Evolutionary conservation across 2,329 filamentous ascomycete genomes (phyloP).

Genomic region (Coniochaeta ligniaria): DNA sequence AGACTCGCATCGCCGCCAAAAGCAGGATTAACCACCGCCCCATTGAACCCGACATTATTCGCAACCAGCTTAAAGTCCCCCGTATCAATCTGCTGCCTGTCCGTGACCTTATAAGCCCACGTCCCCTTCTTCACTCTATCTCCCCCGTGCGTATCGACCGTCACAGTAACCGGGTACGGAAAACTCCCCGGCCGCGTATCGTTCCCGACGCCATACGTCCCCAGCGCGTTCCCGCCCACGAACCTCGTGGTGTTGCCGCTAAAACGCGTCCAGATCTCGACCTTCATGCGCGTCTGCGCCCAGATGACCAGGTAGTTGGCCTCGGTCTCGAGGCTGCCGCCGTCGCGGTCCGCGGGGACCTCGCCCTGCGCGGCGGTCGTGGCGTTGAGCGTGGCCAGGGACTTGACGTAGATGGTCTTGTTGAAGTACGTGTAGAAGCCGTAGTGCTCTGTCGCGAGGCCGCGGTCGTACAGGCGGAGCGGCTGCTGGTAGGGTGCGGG

Average conservation of each 20-base stretch:
- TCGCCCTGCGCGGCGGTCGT: slow-evolving; percentile 30
- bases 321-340: slow-evolving; percentile 45
- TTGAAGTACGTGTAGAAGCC: slow-evolving; percentile 92
- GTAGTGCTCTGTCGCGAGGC: slow-evolving; percentile 75
- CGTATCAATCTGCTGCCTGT: slow-evolving; percentile 35
- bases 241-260: slow-evolving; percentile 33
- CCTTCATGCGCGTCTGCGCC: slow-evolving; percentile 53
- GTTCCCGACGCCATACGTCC: slow-evolving; percentile 7
- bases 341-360: slow-evolving; percentile 42
- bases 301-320: slow-evolving; percentile 52
- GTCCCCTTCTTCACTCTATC: slow-evolving; percentile 42
- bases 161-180: slow-evolving; percentile 56
- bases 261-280: slow-evolving; percentile 57
- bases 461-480: slow-evolving; percentile 78
- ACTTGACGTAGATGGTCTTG: slow-evolving; percentile 75
- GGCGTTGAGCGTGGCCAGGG: slow-evolving; percentile 39
- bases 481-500: slow-evolving; percentile 67
- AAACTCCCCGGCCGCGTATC: slow-evolving; percentile 47
- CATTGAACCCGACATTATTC: slow-evolving; percentile 43
- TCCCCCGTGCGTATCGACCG: slow-evolving; percentile 57
- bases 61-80: slow-evolving; percentile 35
- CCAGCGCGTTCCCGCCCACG: slow-evolving; percentile 15
- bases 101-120: slow-evolving; percentile 45
- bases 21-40: slow-evolving; percentile 45
- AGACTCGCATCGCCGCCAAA: slow-evolving; percentile 34